Percentiles rank a stretch among this genome's conserved stretches.
These are phyloP conservation scores for Trichoderma guizhouense DNA, from an alignment of 2,329 filamentous ascomycete genomes.

Conservation along the genomic window DNA sequence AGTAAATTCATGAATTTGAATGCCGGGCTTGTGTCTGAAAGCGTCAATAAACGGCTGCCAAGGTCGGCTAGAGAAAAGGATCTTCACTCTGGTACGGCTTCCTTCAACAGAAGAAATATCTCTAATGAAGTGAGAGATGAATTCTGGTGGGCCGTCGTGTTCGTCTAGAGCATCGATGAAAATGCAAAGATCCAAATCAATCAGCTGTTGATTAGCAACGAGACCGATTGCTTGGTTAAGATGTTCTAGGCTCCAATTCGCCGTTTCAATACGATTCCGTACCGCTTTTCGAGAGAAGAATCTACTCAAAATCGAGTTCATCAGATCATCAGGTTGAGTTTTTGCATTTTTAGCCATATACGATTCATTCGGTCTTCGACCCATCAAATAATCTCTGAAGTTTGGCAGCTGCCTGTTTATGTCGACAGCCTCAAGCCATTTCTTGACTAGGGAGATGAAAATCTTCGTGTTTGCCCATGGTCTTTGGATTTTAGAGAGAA, in stretches of 20 bases:
- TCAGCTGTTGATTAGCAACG: neutral
- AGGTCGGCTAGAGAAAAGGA: neutral
- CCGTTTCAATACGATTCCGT: neutral
- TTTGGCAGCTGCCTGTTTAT: neutral
- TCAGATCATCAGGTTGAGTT: neutral
- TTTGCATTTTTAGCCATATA: neutral
- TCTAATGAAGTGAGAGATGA: neutral
- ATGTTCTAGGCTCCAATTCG: neutral
- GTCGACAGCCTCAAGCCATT: neutral
- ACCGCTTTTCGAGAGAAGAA: neutral
- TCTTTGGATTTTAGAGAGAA: neutral
- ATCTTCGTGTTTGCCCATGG: accelerated
- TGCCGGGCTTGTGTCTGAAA: neutral
- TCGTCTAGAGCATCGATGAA: constrained; percentile 13
- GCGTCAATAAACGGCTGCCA: neutral
- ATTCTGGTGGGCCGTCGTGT: constrained; percentile 3
- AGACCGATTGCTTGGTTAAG: neutral
- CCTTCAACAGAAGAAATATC: accelerated
- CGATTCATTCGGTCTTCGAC: neutral
- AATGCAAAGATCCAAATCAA: constrained; percentile 4
- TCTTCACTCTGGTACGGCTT: neutral
- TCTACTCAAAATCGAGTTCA: neutral
- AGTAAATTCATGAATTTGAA: neutral
- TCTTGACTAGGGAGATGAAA: neutral
- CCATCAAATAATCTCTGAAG: neutral